Conservation (phyloP, 768 basidiomycete species). For the Erythrobasidium yunnanense region DNA sequence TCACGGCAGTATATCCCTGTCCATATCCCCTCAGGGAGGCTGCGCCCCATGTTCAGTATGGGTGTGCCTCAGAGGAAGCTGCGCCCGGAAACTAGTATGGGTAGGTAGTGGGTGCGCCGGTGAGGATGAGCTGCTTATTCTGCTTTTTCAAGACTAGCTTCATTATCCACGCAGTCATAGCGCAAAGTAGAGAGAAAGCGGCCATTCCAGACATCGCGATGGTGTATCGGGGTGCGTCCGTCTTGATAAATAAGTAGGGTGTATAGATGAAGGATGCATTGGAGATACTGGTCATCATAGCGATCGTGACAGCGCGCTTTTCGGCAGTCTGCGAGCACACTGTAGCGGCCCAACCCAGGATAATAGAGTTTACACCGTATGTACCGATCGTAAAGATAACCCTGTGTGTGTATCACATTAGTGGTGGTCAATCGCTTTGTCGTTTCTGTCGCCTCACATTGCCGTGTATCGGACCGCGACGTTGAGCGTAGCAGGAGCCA, state of each 20-base stretch:
- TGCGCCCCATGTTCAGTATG: too few relatives aligned
- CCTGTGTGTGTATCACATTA: too few relatives aligned
- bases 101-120: background rate
- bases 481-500: background rate
- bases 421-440: too few relatives aligned
- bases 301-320: background rate
- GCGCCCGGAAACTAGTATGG: too few relatives aligned
- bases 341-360: background rate
- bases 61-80: too few relatives aligned
- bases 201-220: background rate
- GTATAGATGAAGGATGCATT: background rate
- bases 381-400: slow-evolving; percentile 5
- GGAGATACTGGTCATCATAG: slow-evolving; percentile 1
- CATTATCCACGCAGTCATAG: background rate
- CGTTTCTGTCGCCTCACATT: too few relatives aligned
- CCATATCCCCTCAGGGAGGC: too few relatives aligned
- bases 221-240: background rate
- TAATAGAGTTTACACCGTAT: background rate
- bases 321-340: background rate
- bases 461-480: background rate
- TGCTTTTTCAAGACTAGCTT: background rate
- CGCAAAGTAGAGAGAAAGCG: background rate
- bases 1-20: too few relatives aligned
- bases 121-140: background rate
- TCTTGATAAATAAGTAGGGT: background rate